phyloP scores from a whole-genome alignment of 2,329 filamentous ascomycete genomes.

The Hansfordia pulvinata region DNA sequence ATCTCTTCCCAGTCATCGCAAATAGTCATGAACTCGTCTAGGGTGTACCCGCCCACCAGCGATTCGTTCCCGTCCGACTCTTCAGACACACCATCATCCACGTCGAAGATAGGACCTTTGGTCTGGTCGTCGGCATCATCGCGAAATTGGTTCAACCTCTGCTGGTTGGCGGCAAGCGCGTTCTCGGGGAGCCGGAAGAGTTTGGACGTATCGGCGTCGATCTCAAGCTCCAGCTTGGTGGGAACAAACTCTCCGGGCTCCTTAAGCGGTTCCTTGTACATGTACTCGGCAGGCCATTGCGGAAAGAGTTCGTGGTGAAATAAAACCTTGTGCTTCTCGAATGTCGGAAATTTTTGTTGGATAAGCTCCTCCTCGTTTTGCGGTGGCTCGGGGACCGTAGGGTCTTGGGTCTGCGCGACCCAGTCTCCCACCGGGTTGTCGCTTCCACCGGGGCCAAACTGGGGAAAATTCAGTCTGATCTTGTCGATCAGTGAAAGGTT shows the following conservation, averaged over 20 bases:
- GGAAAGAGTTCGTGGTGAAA: constrained; percentile 76
- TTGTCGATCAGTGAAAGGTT: constrained; percentile 22
- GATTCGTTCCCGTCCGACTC: constrained; percentile 44
- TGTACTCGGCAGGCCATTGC: constrained; percentile 63
- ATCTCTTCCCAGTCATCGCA: constrained; percentile 75
- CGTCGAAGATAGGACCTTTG: constrained; percentile 25
- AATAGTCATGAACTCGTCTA: constrained; percentile 71
- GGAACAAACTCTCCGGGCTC: constrained; percentile 54
- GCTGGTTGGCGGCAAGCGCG: constrained; percentile 35
- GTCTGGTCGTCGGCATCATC: constrained; percentile 35
- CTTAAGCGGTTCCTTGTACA: constrained; percentile 68
- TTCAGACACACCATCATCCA: constrained; percentile 21
- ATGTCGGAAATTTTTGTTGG: constrained; percentile 69
- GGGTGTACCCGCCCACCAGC: constrained; percentile 57
- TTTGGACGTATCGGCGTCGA: constrained; percentile 77
- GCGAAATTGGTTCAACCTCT: constrained; percentile 25
- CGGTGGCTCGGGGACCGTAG: constrained; percentile 52
- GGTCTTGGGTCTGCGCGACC: constrained; percentile 32
- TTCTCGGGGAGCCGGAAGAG: constrained; percentile 64
- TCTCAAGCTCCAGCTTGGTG: constrained; percentile 77
- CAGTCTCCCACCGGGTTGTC: constrained; percentile 22
- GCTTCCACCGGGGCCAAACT: constrained; percentile 27
- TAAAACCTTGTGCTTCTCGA: constrained; percentile 60
- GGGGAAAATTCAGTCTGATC: constrained; percentile 26
- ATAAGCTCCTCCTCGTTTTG: constrained; percentile 65